phyloP scores from a whole-genome alignment of 139 green algal genomes.

The Haematococcus sp. region DNA sequence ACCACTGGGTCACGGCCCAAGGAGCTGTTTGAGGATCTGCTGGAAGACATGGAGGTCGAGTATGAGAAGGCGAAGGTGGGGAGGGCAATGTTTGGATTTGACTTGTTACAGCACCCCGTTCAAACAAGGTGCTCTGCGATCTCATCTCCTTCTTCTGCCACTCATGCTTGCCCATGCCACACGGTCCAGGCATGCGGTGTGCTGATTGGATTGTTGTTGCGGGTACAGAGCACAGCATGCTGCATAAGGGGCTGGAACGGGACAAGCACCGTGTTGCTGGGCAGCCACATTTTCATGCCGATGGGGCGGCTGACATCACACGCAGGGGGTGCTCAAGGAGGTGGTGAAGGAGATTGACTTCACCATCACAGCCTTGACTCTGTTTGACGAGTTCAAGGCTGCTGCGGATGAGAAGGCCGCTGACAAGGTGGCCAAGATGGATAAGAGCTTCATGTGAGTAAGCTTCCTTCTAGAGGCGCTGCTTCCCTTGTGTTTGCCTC shows the following conservation, averaged over 20 bases:
- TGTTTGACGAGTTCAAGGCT: constrained; percentile 44
- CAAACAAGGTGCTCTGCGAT: too few relatives aligned
- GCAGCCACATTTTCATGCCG: too few relatives aligned
- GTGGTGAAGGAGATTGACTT: constrained; percentile 39
- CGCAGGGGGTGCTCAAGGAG: constrained; percentile 34
- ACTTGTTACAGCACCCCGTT: too few relatives aligned
- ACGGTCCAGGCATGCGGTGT: too few relatives aligned
- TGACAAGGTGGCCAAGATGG: constrained; percentile 12
- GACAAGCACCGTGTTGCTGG: too few relatives aligned
- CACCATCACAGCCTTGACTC: constrained; percentile 23
- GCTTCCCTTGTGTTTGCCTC: not conserved
- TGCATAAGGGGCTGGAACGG: too few relatives aligned
- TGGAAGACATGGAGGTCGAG: constrained; percentile 81
- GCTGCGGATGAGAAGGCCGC: constrained; percentile 25
- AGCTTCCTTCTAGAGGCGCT: not conserved
- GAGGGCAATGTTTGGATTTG: too few relatives aligned
- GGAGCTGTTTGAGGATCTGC: constrained; percentile 87
- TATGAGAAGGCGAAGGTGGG: constrained; percentile 55
- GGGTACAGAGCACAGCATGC: too few relatives aligned
- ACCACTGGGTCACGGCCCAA: constrained; percentile 61
- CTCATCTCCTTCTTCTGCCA: too few relatives aligned
- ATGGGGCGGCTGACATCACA: too few relatives aligned
- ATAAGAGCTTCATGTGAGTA: constrained; percentile 17
- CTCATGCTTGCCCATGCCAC: too few relatives aligned
- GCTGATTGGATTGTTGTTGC: too few relatives aligned